Conservation (phyloP, 225 moss, liverwort and hornwort genomes). For the Marchantia polymorpha region DNA sequence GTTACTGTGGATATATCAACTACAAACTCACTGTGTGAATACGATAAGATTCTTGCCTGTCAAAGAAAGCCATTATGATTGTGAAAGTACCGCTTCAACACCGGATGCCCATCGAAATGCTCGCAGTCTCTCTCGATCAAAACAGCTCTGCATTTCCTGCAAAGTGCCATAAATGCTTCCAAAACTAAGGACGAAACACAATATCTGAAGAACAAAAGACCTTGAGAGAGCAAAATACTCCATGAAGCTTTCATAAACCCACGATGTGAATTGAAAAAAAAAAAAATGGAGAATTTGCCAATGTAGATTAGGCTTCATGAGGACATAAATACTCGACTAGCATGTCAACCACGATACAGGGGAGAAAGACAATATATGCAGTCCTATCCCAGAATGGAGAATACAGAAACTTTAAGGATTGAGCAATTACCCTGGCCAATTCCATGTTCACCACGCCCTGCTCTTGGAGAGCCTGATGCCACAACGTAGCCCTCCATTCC, state of each 20-base stretch:
- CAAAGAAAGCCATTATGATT: constrained; percentile 28
- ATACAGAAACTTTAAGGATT: neutral
- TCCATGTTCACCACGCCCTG: constrained; percentile 80
- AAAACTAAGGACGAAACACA: neutral
- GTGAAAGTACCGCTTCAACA: constrained; percentile 75
- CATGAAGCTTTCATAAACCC: too few species aligned
- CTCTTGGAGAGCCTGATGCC: constrained; percentile 63
- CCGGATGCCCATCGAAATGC: constrained; percentile 81
- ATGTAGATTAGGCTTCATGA: too few species aligned
- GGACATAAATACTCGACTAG: too few species aligned
- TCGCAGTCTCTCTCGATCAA: constrained; percentile 74
- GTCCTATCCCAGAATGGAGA: too few species aligned
- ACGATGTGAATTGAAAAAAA: too few species aligned
- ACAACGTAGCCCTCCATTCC: constrained; percentile 88
- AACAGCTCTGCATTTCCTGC: constrained; percentile 66
- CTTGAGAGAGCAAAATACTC: too few species aligned
- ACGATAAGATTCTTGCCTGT: constrained; percentile 52
- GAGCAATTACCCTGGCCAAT: constrained; percentile 60
- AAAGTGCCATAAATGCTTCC: neutral
- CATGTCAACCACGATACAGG: too few species aligned
- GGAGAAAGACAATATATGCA: too few species aligned
- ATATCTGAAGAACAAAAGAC: too few species aligned
- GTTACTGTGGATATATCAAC: neutral
- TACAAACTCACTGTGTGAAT: constrained; percentile 17
- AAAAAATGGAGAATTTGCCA: too few species aligned